These are phyloP conservation scores for Phaffomyces antillensis DNA, from an alignment of 805 yeast species.

Conservation along the genomic window DNA sequence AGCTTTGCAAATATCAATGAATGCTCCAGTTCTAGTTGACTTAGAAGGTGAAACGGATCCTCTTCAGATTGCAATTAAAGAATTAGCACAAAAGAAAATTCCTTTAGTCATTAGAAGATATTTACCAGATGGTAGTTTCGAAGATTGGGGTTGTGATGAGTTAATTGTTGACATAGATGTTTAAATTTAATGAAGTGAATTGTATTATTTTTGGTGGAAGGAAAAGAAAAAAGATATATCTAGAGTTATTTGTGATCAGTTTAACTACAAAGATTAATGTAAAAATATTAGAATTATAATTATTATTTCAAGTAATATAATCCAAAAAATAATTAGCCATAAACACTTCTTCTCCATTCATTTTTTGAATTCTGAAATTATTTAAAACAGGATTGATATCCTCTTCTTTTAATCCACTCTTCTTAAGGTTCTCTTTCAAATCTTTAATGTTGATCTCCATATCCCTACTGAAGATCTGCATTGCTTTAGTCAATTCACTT, in stretches of 20 bases:
- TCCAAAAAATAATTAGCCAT: conserved; percentile 57
- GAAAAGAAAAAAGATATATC: neutral
- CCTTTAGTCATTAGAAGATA: conserved; percentile 95
- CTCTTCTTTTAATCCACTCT: conserved; percentile 28
- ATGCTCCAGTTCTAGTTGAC: conserved; percentile 97
- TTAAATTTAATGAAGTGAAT: conserved; percentile 1
- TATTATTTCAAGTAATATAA: conserved; percentile 9
- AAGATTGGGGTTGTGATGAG: conserved; percentile 99
- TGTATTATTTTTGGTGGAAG: neutral
- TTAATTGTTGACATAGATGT: conserved; percentile 68
- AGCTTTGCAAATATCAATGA: conserved; percentile 95
- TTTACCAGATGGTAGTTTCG: conserved; percentile 93
- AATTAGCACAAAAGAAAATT: conserved; percentile 86
- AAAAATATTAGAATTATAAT: neutral
- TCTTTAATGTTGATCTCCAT: conserved; percentile 41
- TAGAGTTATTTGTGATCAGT: neutral
- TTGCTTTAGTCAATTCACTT: conserved; percentile 50
- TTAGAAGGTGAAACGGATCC: conserved; percentile 99
- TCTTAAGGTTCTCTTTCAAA: conserved; percentile 43
- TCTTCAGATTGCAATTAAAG: conserved; percentile 95
- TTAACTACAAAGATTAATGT: neutral
- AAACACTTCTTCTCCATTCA: conserved; percentile 54
- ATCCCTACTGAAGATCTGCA: conserved; percentile 42
- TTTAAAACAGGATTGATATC: conserved; percentile 46
- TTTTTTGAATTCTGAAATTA: conserved; percentile 46